A percentile compares a stretch with the other conserved stretches of the same genome.
These are phyloP conservation scores for Solanum chiquidenum DNA, from an alignment of 257 asterid genomes.

Conservation along the genomic window DNA sequence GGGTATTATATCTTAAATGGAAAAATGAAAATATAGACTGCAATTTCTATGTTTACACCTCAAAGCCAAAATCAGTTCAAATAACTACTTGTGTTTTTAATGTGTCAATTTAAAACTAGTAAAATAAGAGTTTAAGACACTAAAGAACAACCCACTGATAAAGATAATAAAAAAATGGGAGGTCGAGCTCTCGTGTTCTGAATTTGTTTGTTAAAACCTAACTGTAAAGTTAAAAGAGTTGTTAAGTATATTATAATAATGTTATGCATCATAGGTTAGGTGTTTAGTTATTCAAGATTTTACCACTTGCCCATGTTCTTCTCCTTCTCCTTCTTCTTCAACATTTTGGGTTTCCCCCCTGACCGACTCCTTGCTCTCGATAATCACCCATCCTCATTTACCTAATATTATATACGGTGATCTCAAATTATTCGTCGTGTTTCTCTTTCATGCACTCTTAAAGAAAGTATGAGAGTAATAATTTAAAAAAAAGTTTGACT, in stretches of 20 bases:
- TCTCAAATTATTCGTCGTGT: not conserved
- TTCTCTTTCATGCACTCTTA: not conserved
- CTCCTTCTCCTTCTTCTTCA: slow-evolving; percentile 8
- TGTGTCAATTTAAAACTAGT: not conserved
- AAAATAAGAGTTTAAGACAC: not conserved
- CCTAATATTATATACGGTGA: not conserved
- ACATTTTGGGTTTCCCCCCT: slow-evolving; percentile 10
- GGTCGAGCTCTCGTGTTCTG: slow-evolving; percentile 53
- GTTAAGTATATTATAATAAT: not conserved
- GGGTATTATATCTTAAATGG: not conserved
- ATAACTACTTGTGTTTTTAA: not conserved
- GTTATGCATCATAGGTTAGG: not conserved
- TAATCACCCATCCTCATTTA: slow-evolving; percentile 1
- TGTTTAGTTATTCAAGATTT: slow-evolving; percentile 15
- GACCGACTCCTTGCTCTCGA: slow-evolving; percentile 1
- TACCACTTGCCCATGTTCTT: slow-evolving; percentile 26
- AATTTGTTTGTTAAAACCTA: slow-evolving; percentile 15
- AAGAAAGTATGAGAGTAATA: not conserved
- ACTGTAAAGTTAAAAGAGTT: slow-evolving; percentile 15
- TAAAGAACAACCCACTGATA: slow-evolving; percentile 3
- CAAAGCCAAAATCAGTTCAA: not conserved
- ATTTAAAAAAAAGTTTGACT: too few species aligned
- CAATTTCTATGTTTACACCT: not conserved
- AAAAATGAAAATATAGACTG: not conserved
- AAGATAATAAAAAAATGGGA: not conserved